Percentiles rank a stretch among this genome's conserved stretches.
These are phyloP conservation scores for Irineochytrium annulatum DNA, from an alignment of 192 early-diverging fungal species.

Conservation along the genomic window DNA sequence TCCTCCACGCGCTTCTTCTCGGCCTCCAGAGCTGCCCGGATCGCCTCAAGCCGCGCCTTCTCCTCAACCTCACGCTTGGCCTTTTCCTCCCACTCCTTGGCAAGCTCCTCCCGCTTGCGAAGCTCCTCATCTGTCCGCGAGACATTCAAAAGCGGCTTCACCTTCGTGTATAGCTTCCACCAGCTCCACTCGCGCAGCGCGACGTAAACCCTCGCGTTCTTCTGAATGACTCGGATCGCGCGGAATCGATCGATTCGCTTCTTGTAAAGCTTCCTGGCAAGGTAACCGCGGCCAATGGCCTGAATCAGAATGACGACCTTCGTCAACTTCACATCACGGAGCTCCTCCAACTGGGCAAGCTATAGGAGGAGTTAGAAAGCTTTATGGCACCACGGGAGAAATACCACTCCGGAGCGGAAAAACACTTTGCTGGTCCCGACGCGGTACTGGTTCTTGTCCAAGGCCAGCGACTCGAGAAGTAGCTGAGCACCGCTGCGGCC, in stretches of 20 bases:
- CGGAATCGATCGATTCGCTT: conserved; percentile 70
- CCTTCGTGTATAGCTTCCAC: conserved; percentile 92
- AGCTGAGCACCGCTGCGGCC: conserved; percentile 78
- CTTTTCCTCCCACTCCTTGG: conserved; percentile 68
- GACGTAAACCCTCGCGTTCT: conserved; percentile 87
- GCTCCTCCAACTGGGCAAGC: conserved; percentile 91
- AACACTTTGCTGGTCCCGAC: conserved; percentile 95
- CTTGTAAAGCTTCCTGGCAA: conserved; percentile 70
- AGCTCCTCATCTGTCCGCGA: conserved; percentile 79
- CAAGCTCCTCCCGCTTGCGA: conserved; percentile 64
- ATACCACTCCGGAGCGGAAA: conserved; percentile 87
- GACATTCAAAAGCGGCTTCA: conserved; percentile 83
- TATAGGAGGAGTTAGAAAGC: conserved; percentile 19
- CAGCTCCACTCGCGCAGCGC: conserved; percentile 88
- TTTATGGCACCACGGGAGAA: background rate
- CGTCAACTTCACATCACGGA: conserved; percentile 76
- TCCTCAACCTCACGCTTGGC: conserved; percentile 58
- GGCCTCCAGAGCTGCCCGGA: conserved; percentile 55
- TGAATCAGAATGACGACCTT: conserved; percentile 82
- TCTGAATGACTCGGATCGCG: conserved; percentile 91
- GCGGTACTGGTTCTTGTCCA: conserved; percentile 79
- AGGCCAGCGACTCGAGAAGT: conserved; percentile 68
- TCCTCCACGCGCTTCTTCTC: conserved; percentile 70
- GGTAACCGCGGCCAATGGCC: conserved; percentile 78
- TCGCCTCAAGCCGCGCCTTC: conserved; percentile 51